Evolutionary conservation across 2,329 filamentous ascomycete species (phyloP).

Genomic region (Microcera coccophila): DNA sequence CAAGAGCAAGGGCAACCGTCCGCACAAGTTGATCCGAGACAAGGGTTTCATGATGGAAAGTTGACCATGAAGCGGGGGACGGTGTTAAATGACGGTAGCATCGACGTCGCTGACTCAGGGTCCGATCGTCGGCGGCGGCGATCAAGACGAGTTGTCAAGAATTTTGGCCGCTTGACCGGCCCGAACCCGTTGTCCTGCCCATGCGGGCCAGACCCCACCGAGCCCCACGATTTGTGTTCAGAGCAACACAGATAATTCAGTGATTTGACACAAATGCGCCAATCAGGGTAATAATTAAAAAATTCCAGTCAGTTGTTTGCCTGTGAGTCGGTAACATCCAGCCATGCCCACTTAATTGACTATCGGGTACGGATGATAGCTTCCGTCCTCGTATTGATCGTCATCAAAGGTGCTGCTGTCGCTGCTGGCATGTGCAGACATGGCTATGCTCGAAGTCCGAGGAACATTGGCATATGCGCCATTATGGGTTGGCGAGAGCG

Average conservation of each 20-base stretch:
- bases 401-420: conserved; percentile 31
- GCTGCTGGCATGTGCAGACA: conserved; percentile 26
- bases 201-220: not conserved
- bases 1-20: not conserved
- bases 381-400: conserved; percentile 32
- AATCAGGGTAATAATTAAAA: too few species aligned
- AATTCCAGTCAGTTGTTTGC: too few species aligned
- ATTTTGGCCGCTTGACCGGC: too few species aligned
- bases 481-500: conserved; percentile 14
- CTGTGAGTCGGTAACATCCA: too few species aligned
- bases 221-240: not conserved
- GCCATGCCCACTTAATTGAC: conserved; percentile 23
- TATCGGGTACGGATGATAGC: conserved; percentile 36
- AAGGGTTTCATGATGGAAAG: not conserved
- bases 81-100: conserved; percentile 9
- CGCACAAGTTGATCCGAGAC: not conserved
- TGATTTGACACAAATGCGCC: too few species aligned
- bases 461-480: conserved; percentile 28
- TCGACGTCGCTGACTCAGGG: conserved; percentile 10
- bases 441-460: conserved; percentile 27
- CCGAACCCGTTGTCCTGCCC: too few species aligned
- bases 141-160: conserved; percentile 6
- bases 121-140: conserved; percentile 18
- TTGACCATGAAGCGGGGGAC: conserved; percentile 19
- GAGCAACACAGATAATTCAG: too few species aligned